Evolutionary conservation across 345 rosid genomes (phyloP), one percentile per base, ranked within the genome.

Genomic region (Lumnitzera littorea): DNA sequence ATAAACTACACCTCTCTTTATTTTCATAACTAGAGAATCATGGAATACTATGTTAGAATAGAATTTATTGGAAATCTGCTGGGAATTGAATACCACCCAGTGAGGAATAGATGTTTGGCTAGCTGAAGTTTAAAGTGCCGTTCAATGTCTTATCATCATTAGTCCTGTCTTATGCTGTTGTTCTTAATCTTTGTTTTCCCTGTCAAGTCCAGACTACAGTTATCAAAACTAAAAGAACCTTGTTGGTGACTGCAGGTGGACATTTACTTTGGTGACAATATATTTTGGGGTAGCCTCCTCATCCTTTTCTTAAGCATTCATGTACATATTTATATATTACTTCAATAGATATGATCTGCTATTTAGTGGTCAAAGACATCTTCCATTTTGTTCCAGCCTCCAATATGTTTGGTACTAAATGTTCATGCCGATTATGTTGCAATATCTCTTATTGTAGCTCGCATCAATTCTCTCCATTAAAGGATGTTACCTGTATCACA

Each of bases 261-360:
- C 92, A 51, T 82, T 77, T 63, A 82, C 83, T 15, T 70, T 84
- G 63, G 71, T 89, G 46, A 70, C 87, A 2, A 46, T 80, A 49
- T 89, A 86, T 62, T 86, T 89, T 64, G 88, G 88, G 85, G 92
- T 86, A 84, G 55, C 62, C 23, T 13, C 56, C 57, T 48, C 25
- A 3, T 3, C 13, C 25, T 17, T 52, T 11, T 16, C 16, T 15
- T 16, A 11, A 16, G 25, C 25, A 16, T 23, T 16, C 13, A 23
- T 31, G 13, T 13, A 9, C 20, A 20, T 20, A 20, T 20, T 20
- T 11, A 53, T 20, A 23, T 20, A 23, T 53, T 23, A 10, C 24
- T 23, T 53, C 13, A 11, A 12, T 53, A 31, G 4, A 53, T 53
- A 25, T 12, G 11, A 53, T 24, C 43, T 36, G 1, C 43, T 5